Evolutionary conservation across 257 asterid species (phyloP), one percentile per base, ranked within the genome.

Genomic region (Plantago elongata): DNA sequence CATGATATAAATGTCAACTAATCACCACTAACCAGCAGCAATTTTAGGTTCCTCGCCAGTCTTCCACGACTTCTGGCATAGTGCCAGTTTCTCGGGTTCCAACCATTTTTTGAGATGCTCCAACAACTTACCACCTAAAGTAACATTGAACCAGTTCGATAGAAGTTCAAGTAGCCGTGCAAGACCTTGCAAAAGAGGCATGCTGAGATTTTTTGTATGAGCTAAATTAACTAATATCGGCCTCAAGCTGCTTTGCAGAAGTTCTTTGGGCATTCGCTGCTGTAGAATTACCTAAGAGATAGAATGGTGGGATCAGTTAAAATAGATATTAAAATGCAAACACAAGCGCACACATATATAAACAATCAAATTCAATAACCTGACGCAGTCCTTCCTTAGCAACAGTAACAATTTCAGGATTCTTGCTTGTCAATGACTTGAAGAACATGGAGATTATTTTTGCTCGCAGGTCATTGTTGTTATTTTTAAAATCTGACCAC

Each of bases 21-120:
- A 18, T 54, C 43, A 74, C 38, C 55, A 81, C 84, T 74, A 75
- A 90, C 99, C 99, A 76, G 99, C 92, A 69, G 99, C 99, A 71
- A 93, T 87, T 81, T 93, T 93, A 54, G 99, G 99, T 71, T 93
- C 99, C 82, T 93, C 99, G 30, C 99, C 99, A 79, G 99, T 89
- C 83, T 93, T 93, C 99, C 99, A 93, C n/a, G 96, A 73, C 79
- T 93, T 93, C 81, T 87, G 99, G 69, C 90, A 78, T 83, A 61
- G 86, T 11, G 94, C 97, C 46, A 93, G 95, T 72, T 93, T 93
- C 67, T 93, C 99, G 68, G 99, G 99, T 75, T 93, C 99, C 83
- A 93, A 81, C 99, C 99, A 93, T 81, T 93, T 93, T 77, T 79
- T 89, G 45, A 93, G 97, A 81, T 93, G 99, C 79, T 93, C 99